Conservation (phyloP, 345 rosid genomes). For the Passiflora organensis region DNA sequence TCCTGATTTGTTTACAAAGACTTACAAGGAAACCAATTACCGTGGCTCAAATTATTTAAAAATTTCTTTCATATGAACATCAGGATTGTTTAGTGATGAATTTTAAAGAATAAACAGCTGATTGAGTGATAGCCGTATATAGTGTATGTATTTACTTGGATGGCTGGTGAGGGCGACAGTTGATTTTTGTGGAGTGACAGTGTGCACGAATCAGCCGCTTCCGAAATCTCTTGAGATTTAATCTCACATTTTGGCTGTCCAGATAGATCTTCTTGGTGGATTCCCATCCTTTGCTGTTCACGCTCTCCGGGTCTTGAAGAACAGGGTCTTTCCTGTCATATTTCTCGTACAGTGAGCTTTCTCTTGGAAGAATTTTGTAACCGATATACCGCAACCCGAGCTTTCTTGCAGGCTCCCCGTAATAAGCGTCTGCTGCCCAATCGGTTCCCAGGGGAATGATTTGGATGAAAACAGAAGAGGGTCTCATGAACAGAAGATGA, state of each 20-base stretch:
- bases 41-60: background rate
- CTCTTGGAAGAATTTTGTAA: conserved; percentile 31
- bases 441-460: conserved; percentile 46
- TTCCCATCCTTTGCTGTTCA: conserved; percentile 36
- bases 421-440: conserved; percentile 41
- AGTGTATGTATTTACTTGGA: conserved; percentile 1
- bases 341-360: conserved; percentile 47
- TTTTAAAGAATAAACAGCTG: too few relatives aligned
- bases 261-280: conserved; percentile 45
- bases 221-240: conserved; percentile 42
- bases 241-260: conserved; percentile 49
- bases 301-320: conserved; percentile 38
- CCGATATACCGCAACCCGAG: conserved; percentile 44
- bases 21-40: background rate
- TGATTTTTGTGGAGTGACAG: conserved; percentile 26
- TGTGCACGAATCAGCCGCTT: conserved; percentile 10
- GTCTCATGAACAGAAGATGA: conserved; percentile 46
- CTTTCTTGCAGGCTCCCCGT: conserved; percentile 32
- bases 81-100: too few relatives aligned
- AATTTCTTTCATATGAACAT: background rate
- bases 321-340: conserved; percentile 35
- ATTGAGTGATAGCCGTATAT: too few relatives aligned
- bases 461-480: conserved; percentile 43
- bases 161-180: conserved; percentile 1
- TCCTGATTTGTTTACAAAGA: conserved; percentile 5